Evolutionary conservation across 306 rosid species (phyloP).

Genomic region (Biancaea sappan): DNA sequence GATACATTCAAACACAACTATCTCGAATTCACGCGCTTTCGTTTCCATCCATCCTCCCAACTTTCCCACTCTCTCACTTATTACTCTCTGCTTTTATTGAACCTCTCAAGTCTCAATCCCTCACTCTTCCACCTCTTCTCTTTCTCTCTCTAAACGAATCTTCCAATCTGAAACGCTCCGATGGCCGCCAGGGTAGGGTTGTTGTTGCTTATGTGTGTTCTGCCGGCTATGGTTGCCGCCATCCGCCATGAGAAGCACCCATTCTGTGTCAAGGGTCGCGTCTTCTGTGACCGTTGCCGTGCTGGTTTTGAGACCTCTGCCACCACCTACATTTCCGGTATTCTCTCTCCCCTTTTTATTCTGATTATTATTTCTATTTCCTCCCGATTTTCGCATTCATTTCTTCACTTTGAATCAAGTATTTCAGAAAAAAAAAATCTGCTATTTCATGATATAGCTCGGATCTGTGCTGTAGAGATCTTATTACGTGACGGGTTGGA

Average conservation of each 20-base stretch:
- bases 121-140: not conserved
- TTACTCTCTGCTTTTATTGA: conserved; percentile 29
- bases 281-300: conserved; percentile 82
- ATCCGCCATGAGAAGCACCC: conserved; percentile 61
- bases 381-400: not conserved
- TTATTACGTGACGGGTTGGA: not conserved
- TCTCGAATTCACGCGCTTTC: conserved; percentile 41
- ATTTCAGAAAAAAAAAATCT: not conserved
- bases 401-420: not conserved
- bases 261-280: conserved; percentile 58
- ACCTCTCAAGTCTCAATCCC: conserved; percentile 14
- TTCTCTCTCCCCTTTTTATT: not conserved
- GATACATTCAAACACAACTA: not conserved
- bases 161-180: not conserved
- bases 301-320: conserved; percentile 89
- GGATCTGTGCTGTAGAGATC: not conserved
- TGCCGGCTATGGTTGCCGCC: conserved; percentile 78
- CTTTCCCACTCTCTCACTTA: not conserved
- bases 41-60: not conserved
- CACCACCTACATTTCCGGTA: conserved; percentile 73
- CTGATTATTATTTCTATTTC: no score
- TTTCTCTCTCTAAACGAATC: not conserved
- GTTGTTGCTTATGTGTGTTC: conserved; percentile 49
- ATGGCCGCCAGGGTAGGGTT: conserved; percentile 53
- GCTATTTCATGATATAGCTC: not conserved